Base-by-base conservation (phyloP, 2,329 filamentous ascomycete species). In the Fusarium sororula region DNA sequence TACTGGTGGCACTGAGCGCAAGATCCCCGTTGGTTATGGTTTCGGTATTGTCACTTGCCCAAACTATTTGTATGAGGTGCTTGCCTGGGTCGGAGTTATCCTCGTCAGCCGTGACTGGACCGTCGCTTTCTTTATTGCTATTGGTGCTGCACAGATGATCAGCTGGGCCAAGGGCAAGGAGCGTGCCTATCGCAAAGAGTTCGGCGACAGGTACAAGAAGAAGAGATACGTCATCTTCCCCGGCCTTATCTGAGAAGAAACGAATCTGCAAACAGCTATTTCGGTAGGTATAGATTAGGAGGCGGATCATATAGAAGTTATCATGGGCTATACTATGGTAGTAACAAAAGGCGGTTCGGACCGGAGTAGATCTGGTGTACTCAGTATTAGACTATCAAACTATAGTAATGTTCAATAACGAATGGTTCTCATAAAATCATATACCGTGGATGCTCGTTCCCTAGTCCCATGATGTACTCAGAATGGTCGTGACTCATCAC, bases 111-210 rank as follows among this genome's bases (percentile, higher is more conserved):
- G 94, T 79, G 95, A 92, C 84, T 92, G 93, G 86, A 89, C 91
- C 57, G 93, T 96, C 2, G 85, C 91, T 22, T 76, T 97, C 26
- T 98, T 98, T 83, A 91, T 93, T 69, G 81, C 87, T 30, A 87
- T 94, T 58, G 94, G 94, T 39, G 89, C 87, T 22, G 87, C 84
- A 30, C 94, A 95, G 84, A 98, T 99, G 96, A 90, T 89, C 65
- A 82, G 87, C 59, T 99, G 96, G 96, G 96, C 92, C 44, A 90
- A 89, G 84, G 96, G 94, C 87, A 98, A 98, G 89, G 96, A 99
- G 88, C 90, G 87, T 80, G 91, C 94, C 64, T 96, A 98, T 82
- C 91, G 96, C 78, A 92, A 93, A 83, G 94, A 98, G 82, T 98
- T 98, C 83, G 93, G 93, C 45, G 93, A 95, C 81, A 93, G 92